These are phyloP conservation scores for Fusarium phyllophilum DNA, from an alignment of 2,329 filamentous ascomycete genomes.

Conservation along the genomic window DNA sequence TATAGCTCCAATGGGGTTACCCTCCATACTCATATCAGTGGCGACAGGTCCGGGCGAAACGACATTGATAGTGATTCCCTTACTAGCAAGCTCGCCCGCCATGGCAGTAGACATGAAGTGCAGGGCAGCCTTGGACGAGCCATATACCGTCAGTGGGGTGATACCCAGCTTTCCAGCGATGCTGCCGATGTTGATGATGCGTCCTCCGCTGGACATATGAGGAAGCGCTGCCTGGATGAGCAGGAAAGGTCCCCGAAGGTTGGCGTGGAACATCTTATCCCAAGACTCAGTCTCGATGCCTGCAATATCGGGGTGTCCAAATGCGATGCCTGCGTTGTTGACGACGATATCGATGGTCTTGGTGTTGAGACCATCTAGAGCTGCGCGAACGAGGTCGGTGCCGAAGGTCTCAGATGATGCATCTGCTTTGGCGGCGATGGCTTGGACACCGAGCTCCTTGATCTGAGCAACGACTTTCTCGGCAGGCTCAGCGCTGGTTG, in stretches of 20 bases:
- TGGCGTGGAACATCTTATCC: constrained; percentile 15
- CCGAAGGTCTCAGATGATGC: neutral
- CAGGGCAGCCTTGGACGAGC: constrained; percentile 48
- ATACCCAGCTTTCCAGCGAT: constrained; percentile 46
- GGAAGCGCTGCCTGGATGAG: constrained; percentile 47
- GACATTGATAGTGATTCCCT: constrained; percentile 8
- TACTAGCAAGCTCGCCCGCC: constrained; percentile 2
- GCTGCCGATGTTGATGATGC: constrained; percentile 50
- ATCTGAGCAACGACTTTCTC: neutral
- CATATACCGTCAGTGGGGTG: constrained; percentile 46
- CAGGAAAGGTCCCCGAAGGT: constrained; percentile 43
- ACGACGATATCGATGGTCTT: constrained; percentile 5
- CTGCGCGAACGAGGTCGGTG: neutral
- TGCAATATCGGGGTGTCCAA: constrained; percentile 27
- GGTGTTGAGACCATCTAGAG: neutral
- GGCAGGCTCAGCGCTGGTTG: neutral
- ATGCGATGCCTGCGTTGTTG: constrained; percentile 18
- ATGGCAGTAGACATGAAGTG: neutral
- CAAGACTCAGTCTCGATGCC: neutral
- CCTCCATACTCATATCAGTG: constrained; percentile 12
- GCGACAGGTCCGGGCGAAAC: constrained; percentile 7
- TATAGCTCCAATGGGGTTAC: neutral
- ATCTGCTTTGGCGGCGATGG: constrained; percentile 2
- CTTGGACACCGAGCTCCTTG: neutral
- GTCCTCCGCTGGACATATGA: constrained; percentile 44